Percentiles rank a stretch among this genome's conserved stretches.
These are phyloP conservation scores for Colletotrichum sp. DNA, from an alignment of 2,329 filamentous ascomycete genomes.

Conservation along the genomic window DNA sequence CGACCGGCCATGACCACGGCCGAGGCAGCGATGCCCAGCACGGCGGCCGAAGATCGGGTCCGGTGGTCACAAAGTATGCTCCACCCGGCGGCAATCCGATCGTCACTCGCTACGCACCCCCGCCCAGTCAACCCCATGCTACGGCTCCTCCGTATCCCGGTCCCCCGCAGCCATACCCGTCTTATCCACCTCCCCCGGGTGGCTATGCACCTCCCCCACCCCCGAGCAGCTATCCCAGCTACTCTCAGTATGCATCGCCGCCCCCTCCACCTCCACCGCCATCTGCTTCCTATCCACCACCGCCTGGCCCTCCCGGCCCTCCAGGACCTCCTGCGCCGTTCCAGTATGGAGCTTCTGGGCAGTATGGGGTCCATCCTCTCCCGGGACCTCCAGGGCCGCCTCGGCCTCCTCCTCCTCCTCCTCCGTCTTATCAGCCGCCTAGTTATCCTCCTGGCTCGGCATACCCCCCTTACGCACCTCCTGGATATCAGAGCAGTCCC, in stretches of 20 bases:
- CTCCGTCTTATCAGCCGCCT: conserved; percentile 16
- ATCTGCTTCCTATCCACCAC: conserved; percentile 3
- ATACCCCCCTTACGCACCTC: conserved; percentile 3
- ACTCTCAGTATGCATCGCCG: background rate
- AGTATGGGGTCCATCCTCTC: conserved; percentile 31
- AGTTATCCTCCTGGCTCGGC: background rate
- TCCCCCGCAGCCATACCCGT: conserved; percentile 8
- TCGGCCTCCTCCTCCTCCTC: background rate
- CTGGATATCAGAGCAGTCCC: background rate
- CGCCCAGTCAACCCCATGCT: conserved; percentile 13
- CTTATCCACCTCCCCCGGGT: conserved; percentile 3
- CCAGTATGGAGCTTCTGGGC: conserved; percentile 28
- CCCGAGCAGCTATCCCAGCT: background rate
- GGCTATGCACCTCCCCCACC: conserved; percentile 10
- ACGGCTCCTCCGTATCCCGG: conserved; percentile 12
- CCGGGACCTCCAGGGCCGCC: conserved; percentile 26
- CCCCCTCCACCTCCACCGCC: conserved; percentile 2
- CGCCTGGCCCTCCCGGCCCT: background rate
- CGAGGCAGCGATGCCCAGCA: conserved; percentile 4
- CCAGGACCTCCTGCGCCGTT: background rate
- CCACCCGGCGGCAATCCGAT: conserved; percentile 13
- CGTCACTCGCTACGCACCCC: conserved; percentile 20
- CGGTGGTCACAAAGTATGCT: conserved; percentile 19
- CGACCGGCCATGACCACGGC: background rate
- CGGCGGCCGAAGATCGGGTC: conserved; percentile 5